These are phyloP conservation scores for Trichoderma sp. DNA, from an alignment of 2,329 filamentous ascomycete species.

Conservation along the genomic window DNA sequence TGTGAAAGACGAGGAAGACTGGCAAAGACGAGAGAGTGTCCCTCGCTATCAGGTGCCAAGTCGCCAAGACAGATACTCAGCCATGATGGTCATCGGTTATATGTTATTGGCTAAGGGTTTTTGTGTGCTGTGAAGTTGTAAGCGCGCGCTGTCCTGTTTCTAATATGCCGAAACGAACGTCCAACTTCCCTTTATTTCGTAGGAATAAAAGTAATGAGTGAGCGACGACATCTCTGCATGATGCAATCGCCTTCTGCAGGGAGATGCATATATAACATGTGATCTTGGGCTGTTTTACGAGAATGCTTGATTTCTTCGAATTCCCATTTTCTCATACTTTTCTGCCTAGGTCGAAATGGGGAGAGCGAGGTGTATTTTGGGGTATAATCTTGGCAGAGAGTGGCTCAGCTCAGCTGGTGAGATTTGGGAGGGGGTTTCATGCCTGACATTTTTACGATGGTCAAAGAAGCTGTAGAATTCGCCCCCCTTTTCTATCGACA, in stretches of 20 bases:
- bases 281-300: not conserved
- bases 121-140: not conserved
- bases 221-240: not conserved
- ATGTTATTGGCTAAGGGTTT: not conserved
- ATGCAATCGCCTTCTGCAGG: not conserved
- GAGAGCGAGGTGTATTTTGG: not conserved
- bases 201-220: not conserved
- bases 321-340: not conserved
- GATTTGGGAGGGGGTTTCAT: not conserved
- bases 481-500: not conserved
- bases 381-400: slow-evolving; percentile 4
- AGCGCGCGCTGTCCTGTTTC: not conserved
- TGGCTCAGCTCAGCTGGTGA: slow-evolving; percentile 11
- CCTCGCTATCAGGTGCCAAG: not conserved
- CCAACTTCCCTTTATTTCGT: not conserved
- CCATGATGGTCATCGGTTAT: not conserved
- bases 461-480: not conserved
- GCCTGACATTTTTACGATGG: not conserved
- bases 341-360: not conserved
- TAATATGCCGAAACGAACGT: not conserved
- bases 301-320: not conserved
- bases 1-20: too few species aligned
- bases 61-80: slow-evolving; percentile 4
- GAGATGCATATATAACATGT: not conserved
- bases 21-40: not conserved